Evolutionary conservation across 306 rosid genomes (phyloP).

Genomic region (Leucaena leucocephala): DNA sequence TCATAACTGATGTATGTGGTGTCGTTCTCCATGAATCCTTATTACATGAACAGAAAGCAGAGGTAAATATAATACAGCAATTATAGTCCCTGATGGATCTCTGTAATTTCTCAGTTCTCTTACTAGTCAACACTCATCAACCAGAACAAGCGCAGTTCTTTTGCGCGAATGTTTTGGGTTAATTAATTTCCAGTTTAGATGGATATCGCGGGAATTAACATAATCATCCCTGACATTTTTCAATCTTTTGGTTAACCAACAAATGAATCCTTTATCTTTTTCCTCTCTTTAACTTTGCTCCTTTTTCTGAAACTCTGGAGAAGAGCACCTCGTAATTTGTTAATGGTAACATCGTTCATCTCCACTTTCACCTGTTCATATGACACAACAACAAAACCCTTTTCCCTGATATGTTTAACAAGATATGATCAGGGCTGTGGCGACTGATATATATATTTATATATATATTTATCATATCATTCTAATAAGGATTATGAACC

Average conservation of each 20-base stretch:
- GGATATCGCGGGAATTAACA: too few species aligned
- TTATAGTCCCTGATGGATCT: background rate
- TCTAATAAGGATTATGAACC: too few species aligned
- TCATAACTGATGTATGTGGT: background rate
- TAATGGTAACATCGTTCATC: background rate
- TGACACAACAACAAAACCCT: conserved; percentile 3
- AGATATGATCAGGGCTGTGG: too few species aligned
- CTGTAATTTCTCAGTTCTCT: background rate
- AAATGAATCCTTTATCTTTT: background rate
- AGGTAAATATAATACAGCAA: background rate
- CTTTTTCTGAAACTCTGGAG: background rate
- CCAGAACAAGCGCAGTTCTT: too few species aligned
- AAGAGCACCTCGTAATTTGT: background rate
- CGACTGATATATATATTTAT: too few species aligned
- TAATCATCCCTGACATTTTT: background rate
- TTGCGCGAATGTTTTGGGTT: too few species aligned
- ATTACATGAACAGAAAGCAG: background rate
- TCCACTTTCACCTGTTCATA: background rate
- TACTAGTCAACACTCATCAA: too few species aligned
- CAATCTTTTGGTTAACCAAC: background rate
- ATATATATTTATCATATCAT: too few species aligned
- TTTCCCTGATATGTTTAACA: background rate
- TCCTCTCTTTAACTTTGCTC: background rate
- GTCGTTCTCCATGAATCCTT: background rate
- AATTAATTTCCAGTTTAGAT: too few species aligned